Evolutionary conservation across 352 stramenopile species (phyloP).

Genomic region (Pythium dissimile): DNA sequence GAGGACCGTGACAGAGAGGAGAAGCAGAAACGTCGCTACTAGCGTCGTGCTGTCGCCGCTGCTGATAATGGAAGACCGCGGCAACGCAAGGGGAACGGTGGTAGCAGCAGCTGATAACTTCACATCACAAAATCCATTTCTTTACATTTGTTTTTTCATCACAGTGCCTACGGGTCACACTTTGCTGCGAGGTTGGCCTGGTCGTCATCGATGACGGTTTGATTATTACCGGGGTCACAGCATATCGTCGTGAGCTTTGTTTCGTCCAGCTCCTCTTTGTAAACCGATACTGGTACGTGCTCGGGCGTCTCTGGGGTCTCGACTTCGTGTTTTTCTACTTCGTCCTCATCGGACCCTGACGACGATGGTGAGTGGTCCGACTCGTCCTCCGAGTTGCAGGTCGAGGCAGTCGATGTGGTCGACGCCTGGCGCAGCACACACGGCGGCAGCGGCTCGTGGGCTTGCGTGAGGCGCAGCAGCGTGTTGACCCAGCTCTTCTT

Average conservation of each 20-base stretch:
- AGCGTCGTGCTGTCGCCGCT: too few relatives aligned
- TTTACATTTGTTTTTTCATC: too few relatives aligned
- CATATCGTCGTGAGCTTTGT: neutral
- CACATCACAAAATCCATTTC: too few relatives aligned
- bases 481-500: constrained; percentile 62
- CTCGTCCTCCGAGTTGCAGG: constrained; percentile 20
- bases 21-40: too few relatives aligned
- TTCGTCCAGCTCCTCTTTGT: neutral
- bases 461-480: constrained; percentile 44
- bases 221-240: neutral
- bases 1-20: too few relatives aligned
- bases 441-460: constrained; percentile 28
- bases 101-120: too few relatives aligned
- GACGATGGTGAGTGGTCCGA: neutral
- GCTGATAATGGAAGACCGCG: too few relatives aligned
- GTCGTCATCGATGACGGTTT: too few relatives aligned
- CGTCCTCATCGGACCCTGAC: constrained; percentile 5
- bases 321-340: constrained; percentile 9
- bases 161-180: too few relatives aligned
- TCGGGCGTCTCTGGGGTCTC: constrained; percentile 4
- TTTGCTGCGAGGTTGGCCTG: too few relatives aligned
- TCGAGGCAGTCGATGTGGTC: constrained; percentile 13
- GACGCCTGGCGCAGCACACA: constrained; percentile 17
- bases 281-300: too few relatives aligned
- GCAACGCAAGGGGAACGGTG: too few relatives aligned